Evolutionary conservation across 2,329 filamentous ascomycete genomes (phyloP).

Genomic region (Sporothrix pseudoabietina): DNA sequence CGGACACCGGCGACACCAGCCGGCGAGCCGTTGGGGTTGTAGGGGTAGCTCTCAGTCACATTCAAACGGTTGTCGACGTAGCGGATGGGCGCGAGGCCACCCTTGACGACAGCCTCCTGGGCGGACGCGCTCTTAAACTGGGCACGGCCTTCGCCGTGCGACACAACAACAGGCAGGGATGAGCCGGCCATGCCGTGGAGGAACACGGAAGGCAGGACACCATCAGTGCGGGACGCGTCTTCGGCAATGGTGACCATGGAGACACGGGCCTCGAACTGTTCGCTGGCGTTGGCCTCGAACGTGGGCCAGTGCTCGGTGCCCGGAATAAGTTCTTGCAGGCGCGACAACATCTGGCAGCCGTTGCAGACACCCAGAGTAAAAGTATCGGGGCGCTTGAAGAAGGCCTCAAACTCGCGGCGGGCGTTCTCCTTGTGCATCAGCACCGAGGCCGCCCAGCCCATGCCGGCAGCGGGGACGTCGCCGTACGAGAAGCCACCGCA

Average conservation of each 20-base stretch:
- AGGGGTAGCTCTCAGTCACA: constrained; percentile 81
- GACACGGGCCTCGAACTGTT: constrained; percentile 88
- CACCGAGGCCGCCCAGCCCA: constrained; percentile 94
- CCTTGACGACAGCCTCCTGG: constrained; percentile 58
- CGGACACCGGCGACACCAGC: constrained; percentile 78
- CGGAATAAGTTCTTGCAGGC: constrained; percentile 81
- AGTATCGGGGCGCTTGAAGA: constrained; percentile 86
- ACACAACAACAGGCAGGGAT: constrained; percentile 80
- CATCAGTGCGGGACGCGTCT: constrained; percentile 44
- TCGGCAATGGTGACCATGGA: constrained; percentile 79
- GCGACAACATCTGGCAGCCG: constrained; percentile 91
- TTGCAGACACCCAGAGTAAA: constrained; percentile 96
- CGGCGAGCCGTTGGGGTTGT: constrained; percentile 84
- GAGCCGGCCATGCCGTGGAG: constrained; percentile 84
- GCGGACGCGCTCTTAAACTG: constrained; percentile 61
- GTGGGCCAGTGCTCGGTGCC: constrained; percentile 82
- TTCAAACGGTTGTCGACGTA: constrained; percentile 82
- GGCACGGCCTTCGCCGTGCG: constrained; percentile 89
- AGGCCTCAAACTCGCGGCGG: constrained; percentile 75
- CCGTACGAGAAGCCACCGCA: constrained; percentile 92
- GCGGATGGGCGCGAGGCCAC: constrained; percentile 73
- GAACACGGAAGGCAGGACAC: constrained; percentile 69
- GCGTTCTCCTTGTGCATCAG: constrained; percentile 73
- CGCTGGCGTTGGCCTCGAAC: constrained; percentile 80
- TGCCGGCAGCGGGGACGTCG: constrained; percentile 83